Conservation (phyloP, 768 basidiomycete genomes). For the Russula abietina region DNA sequence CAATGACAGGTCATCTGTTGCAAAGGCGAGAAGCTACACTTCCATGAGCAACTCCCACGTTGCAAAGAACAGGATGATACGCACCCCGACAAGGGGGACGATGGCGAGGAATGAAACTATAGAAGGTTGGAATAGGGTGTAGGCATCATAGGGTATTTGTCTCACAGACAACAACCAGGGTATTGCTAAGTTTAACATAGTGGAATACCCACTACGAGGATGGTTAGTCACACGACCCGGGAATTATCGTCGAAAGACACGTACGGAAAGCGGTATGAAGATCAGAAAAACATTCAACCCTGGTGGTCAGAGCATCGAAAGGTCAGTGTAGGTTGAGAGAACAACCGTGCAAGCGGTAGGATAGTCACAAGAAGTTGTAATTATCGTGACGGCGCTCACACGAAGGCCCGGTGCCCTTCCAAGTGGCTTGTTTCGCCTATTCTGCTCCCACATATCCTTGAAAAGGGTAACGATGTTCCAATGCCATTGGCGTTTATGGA, state of each 20-base stretch:
- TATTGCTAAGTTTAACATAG: constrained; percentile 49
- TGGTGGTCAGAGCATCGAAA: constrained; percentile 27
- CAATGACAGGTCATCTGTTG: constrained; percentile 78
- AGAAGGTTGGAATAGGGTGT: neutral
- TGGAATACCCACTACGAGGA: constrained; percentile 63
- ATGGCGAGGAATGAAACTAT: constrained; percentile 78
- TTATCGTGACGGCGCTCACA: constrained; percentile 47
- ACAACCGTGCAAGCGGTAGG: neutral
- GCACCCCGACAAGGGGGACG: constrained; percentile 74
- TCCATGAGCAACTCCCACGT: constrained; percentile 5
- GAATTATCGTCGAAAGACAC: constrained; percentile 22
- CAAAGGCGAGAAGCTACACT: constrained; percentile 65
- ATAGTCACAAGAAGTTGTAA: constrained; percentile 52
- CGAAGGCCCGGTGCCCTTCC: constrained; percentile 42
- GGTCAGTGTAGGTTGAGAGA: neutral
- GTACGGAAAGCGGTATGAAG: constrained; percentile 66
- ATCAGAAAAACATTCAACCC: constrained; percentile 67
- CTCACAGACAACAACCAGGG: constrained; percentile 70
- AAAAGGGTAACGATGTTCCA: neutral
- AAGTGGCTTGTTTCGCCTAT: constrained; percentile 28
- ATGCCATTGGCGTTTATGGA: neutral
- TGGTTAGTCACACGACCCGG: constrained; percentile 5
- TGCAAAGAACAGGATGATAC: neutral
- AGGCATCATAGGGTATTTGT: constrained; percentile 4
- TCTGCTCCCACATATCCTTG: neutral